Conservation (phyloP, 2,329 filamentous ascomycete genomes). For the Monilinia polystroma region DNA sequence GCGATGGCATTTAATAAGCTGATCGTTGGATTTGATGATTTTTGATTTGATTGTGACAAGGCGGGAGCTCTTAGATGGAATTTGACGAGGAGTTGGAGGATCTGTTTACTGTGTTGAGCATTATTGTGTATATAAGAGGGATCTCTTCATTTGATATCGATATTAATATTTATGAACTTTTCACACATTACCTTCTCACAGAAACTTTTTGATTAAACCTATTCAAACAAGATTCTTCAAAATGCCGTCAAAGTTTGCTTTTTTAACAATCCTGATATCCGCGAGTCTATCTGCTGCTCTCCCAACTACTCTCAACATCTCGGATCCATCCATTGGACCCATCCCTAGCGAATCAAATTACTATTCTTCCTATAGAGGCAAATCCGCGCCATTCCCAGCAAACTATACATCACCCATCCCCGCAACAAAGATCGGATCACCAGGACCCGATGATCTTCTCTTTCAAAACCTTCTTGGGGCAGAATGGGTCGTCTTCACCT, state of each 20-base stretch:
- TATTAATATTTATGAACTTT: background rate
- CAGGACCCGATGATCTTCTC: slow-evolving; percentile 44
- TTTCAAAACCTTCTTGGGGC: slow-evolving; percentile 48
- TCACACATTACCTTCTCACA: background rate
- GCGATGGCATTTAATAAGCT: too few species aligned
- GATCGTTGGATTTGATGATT: too few species aligned
- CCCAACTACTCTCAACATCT: slow-evolving; percentile 10
- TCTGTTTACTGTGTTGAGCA: background rate
- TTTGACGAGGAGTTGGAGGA: too few species aligned
- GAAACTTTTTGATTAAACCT: background rate
- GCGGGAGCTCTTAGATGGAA: too few species aligned
- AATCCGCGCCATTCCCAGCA: slow-evolving; percentile 42
- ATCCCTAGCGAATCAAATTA: slow-evolving; percentile 39
- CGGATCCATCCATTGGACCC: slow-evolving; percentile 27
- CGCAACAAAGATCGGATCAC: slow-evolving; percentile 36
- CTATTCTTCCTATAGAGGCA: slow-evolving; percentile 42
- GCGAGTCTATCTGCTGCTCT: background rate
- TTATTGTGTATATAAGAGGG: background rate
- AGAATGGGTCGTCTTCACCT: slow-evolving; percentile 48
- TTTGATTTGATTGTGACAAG: too few species aligned
- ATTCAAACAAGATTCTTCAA: background rate
- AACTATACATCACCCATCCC: slow-evolving; percentile 42
- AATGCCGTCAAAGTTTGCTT: background rate
- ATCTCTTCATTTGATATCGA: background rate
- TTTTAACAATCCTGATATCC: background rate